Evolutionary conservation across 306 rosid species (phyloP).

Genomic region (Sicyos edulis): DNA sequence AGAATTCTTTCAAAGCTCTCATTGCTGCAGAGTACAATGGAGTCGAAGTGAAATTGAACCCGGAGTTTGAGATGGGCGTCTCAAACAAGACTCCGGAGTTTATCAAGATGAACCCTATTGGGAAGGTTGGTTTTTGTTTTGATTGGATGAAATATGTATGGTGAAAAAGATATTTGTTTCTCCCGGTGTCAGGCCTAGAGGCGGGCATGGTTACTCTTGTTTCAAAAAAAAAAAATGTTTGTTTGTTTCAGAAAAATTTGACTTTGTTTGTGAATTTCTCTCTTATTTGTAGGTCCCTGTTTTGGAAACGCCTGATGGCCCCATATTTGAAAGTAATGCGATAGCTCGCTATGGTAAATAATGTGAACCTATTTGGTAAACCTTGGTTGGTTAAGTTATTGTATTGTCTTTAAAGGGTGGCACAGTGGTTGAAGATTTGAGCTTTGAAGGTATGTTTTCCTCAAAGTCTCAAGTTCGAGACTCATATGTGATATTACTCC

Average conservation of each 20-base stretch:
- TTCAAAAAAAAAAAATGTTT: no score
- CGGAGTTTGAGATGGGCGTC: conserved; percentile 61
- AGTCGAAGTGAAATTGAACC: conserved; percentile 43
- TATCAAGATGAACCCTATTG: conserved; percentile 74
- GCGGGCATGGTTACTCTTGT: no score
- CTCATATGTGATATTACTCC: no score
- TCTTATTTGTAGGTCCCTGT: conserved; percentile 53
- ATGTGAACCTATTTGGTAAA: not conserved
- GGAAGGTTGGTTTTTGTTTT: conserved; percentile 44
- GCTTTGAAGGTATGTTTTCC: no score
- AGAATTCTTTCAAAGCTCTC: conserved; percentile 53
- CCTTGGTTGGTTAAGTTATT: not conserved
- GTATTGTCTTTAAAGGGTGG: no score
- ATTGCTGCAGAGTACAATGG: conserved; percentile 55
- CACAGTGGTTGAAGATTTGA: no score
- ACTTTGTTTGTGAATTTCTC: not conserved
- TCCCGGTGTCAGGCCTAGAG: no score
- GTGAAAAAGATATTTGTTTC: not conserved
- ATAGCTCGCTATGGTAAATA: conserved; percentile 65
- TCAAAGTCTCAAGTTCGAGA: no score
- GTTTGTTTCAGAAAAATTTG: not conserved
- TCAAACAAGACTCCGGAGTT: conserved; percentile 62
- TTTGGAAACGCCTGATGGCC: conserved; percentile 66
- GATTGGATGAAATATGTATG: not conserved
- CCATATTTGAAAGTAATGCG: conserved; percentile 77